These are phyloP conservation scores for Vigna radiata DNA, from an alignment of 306 rosid genomes.

Conservation along the genomic window DNA sequence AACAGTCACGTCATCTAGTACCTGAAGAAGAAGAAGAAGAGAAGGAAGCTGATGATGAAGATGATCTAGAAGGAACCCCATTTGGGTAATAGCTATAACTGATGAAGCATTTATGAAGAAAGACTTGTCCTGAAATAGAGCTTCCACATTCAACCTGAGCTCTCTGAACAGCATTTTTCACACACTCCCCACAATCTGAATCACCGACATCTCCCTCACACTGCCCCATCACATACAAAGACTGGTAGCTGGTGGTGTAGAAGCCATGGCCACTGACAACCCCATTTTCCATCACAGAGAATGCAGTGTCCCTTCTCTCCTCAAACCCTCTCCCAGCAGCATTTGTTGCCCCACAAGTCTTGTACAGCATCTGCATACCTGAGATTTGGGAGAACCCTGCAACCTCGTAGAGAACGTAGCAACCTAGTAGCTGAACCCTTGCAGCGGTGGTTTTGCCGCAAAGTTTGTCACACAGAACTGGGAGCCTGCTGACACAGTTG, in stretches of 20 bases:
- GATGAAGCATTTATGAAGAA: conserved; percentile 83
- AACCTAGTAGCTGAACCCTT: conserved; percentile 82
- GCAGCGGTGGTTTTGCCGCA: conserved; percentile 86
- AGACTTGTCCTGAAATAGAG: conserved; percentile 85
- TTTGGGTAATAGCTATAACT: conserved; percentile 85
- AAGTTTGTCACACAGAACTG: conserved; percentile 60
- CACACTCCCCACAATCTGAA: conserved; percentile 85
- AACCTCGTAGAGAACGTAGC: conserved; percentile 82
- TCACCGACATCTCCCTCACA: conserved; percentile 95
- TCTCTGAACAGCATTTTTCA: conserved; percentile 77
- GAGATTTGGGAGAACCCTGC: conserved; percentile 81
- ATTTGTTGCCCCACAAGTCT: conserved; percentile 71
- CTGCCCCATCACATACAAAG: conserved; percentile 81
- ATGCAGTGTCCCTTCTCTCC: conserved; percentile 84
- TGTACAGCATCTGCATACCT: conserved; percentile 77
- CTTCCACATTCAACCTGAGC: conserved; percentile 90
- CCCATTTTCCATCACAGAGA: conserved; percentile 76
- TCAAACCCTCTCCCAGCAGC: conserved; percentile 81
- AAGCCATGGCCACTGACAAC: conserved; percentile 84
- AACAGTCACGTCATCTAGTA: conserved; percentile 10
- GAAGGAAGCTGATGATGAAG: conserved; percentile 40
- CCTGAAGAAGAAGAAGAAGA: conserved; percentile 72
- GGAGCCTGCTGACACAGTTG: conserved; percentile 80
- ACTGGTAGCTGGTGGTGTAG: conserved; percentile 73
- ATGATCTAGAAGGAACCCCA: conserved; percentile 71